Conservation (phyloP, 2,329 filamentous ascomycete genomes). For the Xylaria sp. region DNA sequence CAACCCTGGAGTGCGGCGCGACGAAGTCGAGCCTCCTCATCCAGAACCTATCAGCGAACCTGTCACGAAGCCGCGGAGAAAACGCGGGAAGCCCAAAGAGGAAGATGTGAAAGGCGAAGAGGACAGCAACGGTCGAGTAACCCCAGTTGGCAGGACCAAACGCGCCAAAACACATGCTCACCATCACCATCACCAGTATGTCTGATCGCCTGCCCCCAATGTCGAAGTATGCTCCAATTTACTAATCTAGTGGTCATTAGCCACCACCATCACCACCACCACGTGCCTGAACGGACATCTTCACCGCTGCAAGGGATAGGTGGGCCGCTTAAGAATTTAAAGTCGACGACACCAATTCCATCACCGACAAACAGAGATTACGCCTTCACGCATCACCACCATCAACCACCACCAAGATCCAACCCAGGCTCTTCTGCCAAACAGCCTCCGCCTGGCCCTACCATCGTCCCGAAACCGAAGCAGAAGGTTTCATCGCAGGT, state of each 20-base stretch:
- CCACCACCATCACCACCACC: conserved; percentile 57
- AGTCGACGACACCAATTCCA: conserved; percentile 52
- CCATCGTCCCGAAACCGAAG: conserved; percentile 62
- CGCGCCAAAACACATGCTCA: conserved; percentile 69
- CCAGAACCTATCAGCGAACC: conserved; percentile 53
- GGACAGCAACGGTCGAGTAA: conserved; percentile 65
- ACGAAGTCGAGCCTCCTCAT: conserved; percentile 54
- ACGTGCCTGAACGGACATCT: conserved; percentile 53
- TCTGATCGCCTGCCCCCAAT: conserved; percentile 30
- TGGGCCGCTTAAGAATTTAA: conserved; percentile 56
- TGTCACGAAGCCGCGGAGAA: conserved; percentile 55
- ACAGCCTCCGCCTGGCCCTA: conserved; percentile 44
- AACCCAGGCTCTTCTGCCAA: conserved; percentile 43
- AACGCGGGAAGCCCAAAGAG: conserved; percentile 76
- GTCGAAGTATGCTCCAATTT: conserved; percentile 19
- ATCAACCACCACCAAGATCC: conserved; percentile 52
- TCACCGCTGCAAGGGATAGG: conserved; percentile 50
- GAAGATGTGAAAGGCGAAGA: conserved; percentile 74
- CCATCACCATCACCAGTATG: conserved; percentile 72
- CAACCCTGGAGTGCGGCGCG: conserved; percentile 54
- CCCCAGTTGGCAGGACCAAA: conserved; percentile 65
- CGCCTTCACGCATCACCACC: conserved; percentile 55
- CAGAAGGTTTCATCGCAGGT: conserved; percentile 71
- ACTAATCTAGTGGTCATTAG: conserved; percentile 39
- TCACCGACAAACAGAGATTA: conserved; percentile 53